Evolutionary conservation across 495 filamentous ascomycete genomes (phyloP), one percentile per base, ranked within the genome.

Genomic region (Aspergillus bertholletiae): DNA sequence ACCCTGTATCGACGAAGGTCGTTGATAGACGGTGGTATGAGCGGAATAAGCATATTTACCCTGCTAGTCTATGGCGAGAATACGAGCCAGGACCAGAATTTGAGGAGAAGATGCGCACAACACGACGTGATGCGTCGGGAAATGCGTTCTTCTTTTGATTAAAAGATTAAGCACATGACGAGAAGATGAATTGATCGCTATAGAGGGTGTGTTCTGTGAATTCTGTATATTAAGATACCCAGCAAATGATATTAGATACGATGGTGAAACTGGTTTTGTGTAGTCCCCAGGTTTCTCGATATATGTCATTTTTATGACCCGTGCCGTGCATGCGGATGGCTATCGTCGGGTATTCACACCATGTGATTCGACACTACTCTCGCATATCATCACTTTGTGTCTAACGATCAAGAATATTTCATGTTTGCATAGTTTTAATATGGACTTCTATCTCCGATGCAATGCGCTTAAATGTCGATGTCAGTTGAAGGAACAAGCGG

Each of bases 1-100:
- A 97, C 56, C 84, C 90, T 0, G 82, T 82, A 3, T 76, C 89
- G 53, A 98, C 94, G 22, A 97, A 96, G 68, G 94, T 97, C 7
- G 94, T 98, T 2, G 94, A 98, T 73, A 80, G 94, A 43, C 74
- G 94, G 53, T 98, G 94, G 94, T 98, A 97, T 65, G 90, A 96
- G 74, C 80, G 85, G 59, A 96, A 97, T 68, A 98, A 97, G 68
- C 94, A 98, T 60, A 97, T 97, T 45, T 97, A 92, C 69, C 94
- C 94, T 0, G 94, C 93, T 6, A 96, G 89, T 66, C 79, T 94
- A 15, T 98, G 94, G 94, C 90, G 92, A 54, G 88, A 96, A 55
- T 98, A 96, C 70, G 92, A 97, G 55, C 88, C 91, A 1, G 86
- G 86, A 24, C 87, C 86, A 71, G 88, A 97, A 56, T 96, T 97